phyloP scores from a whole-genome alignment of 2,329 filamentous ascomycete species.

The Camptophora hylomeconis region DNA sequence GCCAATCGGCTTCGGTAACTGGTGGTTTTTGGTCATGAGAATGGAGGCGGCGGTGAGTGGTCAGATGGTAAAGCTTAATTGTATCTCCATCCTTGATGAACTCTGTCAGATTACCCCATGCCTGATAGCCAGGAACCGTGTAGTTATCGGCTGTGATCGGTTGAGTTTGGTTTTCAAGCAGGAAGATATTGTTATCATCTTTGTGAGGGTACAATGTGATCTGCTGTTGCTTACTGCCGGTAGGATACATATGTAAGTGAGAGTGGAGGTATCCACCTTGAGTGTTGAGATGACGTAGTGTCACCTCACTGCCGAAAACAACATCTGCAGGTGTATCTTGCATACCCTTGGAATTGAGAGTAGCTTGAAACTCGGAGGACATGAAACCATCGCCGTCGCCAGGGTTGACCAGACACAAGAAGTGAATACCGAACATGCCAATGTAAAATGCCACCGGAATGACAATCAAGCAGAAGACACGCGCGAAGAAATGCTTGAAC shows the following conservation, averaged over 20 bases:
- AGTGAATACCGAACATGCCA: conserved; percentile 95
- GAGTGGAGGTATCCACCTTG: conserved; percentile 97
- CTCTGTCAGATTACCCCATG: conserved; percentile 62
- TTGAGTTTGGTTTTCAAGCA: conserved; percentile 92
- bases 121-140: conserved; percentile 64
- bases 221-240: conserved; percentile 95
- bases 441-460: conserved; percentile 87
- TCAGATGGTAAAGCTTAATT: conserved; percentile 69
- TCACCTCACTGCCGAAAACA: conserved; percentile 73
- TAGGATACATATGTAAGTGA: conserved; percentile 93
- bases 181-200: conserved; percentile 93
- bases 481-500: conserved; percentile 87
- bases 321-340: conserved; percentile 88
- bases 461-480: conserved; percentile 79
- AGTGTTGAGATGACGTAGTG: conserved; percentile 86
- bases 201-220: conserved; percentile 98
- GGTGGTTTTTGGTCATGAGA: conserved; percentile 88
- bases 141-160: conserved; percentile 60
- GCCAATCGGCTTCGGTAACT: conserved; percentile 80
- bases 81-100: conserved; percentile 70
- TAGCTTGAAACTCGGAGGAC: conserved; percentile 98
- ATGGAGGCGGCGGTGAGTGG: conserved; percentile 80
- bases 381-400: conserved; percentile 98
- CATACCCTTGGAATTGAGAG: conserved; percentile 93
- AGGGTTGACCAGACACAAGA: conserved; percentile 81